These are phyloP conservation scores for Conticribra weissflogii DNA, from an alignment of 108 stramenopile species.

Conservation along the genomic window DNA sequence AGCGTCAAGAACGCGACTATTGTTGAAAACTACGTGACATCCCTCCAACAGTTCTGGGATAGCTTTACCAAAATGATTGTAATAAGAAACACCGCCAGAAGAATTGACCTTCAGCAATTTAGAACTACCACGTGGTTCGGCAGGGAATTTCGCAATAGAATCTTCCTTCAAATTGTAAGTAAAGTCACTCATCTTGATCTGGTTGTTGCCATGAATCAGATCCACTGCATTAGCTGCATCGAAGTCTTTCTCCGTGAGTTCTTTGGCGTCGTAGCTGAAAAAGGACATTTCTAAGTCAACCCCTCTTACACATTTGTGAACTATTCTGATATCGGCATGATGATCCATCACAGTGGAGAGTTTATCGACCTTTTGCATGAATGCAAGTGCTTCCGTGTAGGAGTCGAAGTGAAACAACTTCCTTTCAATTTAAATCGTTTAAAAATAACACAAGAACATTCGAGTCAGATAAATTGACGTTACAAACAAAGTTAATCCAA, in stretches of 20 bases:
- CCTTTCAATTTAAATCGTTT: slow-evolving; percentile 1
- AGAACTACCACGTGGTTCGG: slow-evolving; percentile 51
- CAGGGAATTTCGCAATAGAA: slow-evolving; percentile 53
- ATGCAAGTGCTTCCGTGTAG: slow-evolving; percentile 43
- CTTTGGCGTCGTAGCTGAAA: slow-evolving; percentile 52
- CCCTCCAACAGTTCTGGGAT: slow-evolving; percentile 19
- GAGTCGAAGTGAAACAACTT: slow-evolving; percentile 40
- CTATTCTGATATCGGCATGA: slow-evolving; percentile 50
- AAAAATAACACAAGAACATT: too few relatives aligned
- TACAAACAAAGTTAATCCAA: too few relatives aligned
- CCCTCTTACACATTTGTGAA: slow-evolving; percentile 50
- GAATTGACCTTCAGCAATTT: slow-evolving; percentile 37
- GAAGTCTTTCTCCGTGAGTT: slow-evolving; percentile 51
- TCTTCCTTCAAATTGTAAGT: slow-evolving; percentile 42
- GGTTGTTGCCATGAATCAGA: slow-evolving; percentile 10
- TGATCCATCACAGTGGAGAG: slow-evolving; percentile 32
- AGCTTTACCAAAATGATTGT: slow-evolving; percentile 40
- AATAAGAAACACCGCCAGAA: slow-evolving; percentile 24
- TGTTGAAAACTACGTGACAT: slow-evolving; percentile 54
- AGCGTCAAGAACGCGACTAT: slow-evolving; percentile 51
- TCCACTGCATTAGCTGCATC: slow-evolving; percentile 39
- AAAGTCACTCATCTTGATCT: slow-evolving; percentile 46
- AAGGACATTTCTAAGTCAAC: slow-evolving; percentile 44
- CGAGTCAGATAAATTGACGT: too few relatives aligned
- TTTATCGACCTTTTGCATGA: slow-evolving; percentile 3